These are phyloP conservation scores for Corrigiola litoralis DNA, from an alignment of 179 eudicot genomes.

Conservation along the genomic window DNA sequence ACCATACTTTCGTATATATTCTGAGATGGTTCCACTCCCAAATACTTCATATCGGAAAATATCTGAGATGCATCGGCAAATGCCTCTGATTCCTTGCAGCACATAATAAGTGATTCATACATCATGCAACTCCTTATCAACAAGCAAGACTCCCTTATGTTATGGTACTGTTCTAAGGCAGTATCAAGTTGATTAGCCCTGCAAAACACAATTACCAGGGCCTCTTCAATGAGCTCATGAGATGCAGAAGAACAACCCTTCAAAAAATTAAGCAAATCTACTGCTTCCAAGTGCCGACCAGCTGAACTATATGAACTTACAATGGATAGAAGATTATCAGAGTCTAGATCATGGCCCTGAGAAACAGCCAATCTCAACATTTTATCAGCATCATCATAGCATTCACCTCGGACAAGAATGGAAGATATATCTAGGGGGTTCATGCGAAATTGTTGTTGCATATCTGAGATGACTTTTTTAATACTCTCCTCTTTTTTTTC, in stretches of 20 bases:
- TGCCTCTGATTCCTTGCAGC: slow-evolving; percentile 61
- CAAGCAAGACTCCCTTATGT: slow-evolving; percentile 31
- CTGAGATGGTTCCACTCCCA: slow-evolving; percentile 60
- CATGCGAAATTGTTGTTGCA: slow-evolving; percentile 52
- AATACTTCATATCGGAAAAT: slow-evolving; percentile 76
- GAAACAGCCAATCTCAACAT: slow-evolving; percentile 49
- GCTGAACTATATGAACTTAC: slow-evolving; percentile 70
- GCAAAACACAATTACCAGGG: slow-evolving; percentile 66
- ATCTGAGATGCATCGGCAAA: slow-evolving; percentile 82
- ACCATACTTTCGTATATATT: slow-evolving; percentile 50
- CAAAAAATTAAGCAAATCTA: slow-evolving; percentile 56
- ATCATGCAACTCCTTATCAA: slow-evolving; percentile 42
- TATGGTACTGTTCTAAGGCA: slow-evolving; percentile 62
- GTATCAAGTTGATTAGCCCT: slow-evolving; percentile 50
- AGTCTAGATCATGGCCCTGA: slow-evolving; percentile 61
- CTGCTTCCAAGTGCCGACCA: slow-evolving; percentile 68
- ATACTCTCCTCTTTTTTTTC: slow-evolving; percentile 51
- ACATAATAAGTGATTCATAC: slow-evolving; percentile 71
- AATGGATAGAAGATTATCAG: slow-evolving; percentile 53
- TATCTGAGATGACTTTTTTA: slow-evolving; percentile 53
- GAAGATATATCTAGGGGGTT: slow-evolving; percentile 55
- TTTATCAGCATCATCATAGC: slow-evolving; percentile 64
- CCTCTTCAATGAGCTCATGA: slow-evolving; percentile 54
- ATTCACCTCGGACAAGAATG: slow-evolving; percentile 68
- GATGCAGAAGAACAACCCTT: slow-evolving; percentile 48